Evolutionary conservation across 805 yeast species (phyloP), one percentile per base, ranked within the genome.

Genomic region (Teunomyces cretensis): DNA sequence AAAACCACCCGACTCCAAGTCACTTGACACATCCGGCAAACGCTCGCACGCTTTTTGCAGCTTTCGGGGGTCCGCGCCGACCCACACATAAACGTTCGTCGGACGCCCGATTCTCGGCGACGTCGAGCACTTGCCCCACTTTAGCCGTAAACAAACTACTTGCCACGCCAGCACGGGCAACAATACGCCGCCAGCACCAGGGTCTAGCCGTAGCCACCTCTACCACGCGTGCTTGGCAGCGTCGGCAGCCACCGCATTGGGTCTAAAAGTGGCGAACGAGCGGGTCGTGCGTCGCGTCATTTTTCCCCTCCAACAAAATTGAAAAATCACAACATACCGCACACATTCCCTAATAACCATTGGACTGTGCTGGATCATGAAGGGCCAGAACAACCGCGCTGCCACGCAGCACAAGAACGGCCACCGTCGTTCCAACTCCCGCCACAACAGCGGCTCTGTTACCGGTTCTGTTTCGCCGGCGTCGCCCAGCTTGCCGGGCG

Each of bases 401-500:
- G 41, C 42, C 31, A 43, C 28, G 46, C 38, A 41, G 45, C 43
- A 50, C 32, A 36, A 42, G 17, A 55, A 56, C 42, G 60, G 63
- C 15, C 62, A 59, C 42, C 64, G 65, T 43, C 60, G 62, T 39
- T 39, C 60, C 24, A 55, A 53, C 48, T 50, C 62, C 24, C 55
- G 59, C 30, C 44, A 39, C 44, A 48, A 47, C 40, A 40, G 27
- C 24, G 26, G 22, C 38, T 35, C 28, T 12, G 38, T 24, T 5
- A 35, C 38, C 9, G 28, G 38, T 14, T 35, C 38, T 11, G 38
- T 35, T 12, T 35, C 28, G 9, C 38, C 38, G 11, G 38, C 22
- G 17, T 33, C 35, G 17, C 41, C 39, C 22, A 28, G 30, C 33
- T 11, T 13, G 41, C 15, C 40, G 13, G 48, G 42, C 9, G 40